Percentiles rank a stretch among this genome's conserved stretches.
These are phyloP conservation scores for Lablab purpureus DNA, from an alignment of 306 rosid species.

Conservation along the genomic window DNA sequence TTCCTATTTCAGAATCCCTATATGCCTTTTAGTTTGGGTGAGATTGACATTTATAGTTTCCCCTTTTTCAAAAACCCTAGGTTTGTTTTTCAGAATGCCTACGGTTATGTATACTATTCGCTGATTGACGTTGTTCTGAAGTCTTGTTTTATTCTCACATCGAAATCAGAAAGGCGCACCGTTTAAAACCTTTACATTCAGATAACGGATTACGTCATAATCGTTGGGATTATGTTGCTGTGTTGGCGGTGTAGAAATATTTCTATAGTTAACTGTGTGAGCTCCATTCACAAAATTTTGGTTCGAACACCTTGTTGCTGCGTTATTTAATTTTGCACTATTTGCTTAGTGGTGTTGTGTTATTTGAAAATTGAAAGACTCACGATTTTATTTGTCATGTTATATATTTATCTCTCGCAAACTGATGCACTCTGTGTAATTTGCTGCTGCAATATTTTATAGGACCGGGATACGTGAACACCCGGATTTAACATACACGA, in stretches of 20 bases:
- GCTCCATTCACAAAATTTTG: neutral
- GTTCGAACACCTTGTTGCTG: neutral
- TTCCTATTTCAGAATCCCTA: neutral
- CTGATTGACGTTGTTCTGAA: neutral
- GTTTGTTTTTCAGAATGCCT: neutral
- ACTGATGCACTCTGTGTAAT: neutral
- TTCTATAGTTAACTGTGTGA: neutral
- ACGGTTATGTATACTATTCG: neutral
- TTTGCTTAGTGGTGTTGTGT: neutral
- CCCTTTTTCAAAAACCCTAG: neutral
- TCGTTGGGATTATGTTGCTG: neutral
- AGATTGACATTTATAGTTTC: neutral
- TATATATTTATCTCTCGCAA: neutral
- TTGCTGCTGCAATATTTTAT: neutral
- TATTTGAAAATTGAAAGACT: neutral
- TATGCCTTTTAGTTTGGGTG: neutral
- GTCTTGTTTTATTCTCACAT: no score
- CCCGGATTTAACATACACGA: no score
- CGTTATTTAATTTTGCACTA: neutral
- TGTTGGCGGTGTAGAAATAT: neutral
- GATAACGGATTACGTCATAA: neutral
- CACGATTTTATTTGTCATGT: neutral
- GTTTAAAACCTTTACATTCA: neutral
- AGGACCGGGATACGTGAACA: no score
- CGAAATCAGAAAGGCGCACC: no score